Conservation (phyloP, 1,284 basidiomycete species). For the Porogramme epimiltina region DNA sequence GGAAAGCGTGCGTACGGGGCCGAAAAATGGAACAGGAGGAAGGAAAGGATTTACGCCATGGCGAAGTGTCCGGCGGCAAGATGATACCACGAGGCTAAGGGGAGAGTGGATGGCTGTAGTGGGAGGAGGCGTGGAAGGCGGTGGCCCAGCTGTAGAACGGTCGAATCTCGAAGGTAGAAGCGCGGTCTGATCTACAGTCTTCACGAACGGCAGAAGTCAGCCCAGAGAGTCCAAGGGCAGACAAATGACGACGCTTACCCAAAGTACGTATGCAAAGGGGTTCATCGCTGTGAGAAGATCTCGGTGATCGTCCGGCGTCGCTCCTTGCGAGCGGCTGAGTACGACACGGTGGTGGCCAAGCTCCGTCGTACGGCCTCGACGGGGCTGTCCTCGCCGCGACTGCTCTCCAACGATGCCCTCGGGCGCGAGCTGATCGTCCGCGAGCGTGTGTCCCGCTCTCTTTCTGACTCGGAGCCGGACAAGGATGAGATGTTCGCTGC, state of each 20-base stretch:
- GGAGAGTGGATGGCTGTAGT: background rate
- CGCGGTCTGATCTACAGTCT: constrained; percentile 17
- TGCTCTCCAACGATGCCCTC: constrained; percentile 48
- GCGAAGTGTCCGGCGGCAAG: constrained; percentile 17
- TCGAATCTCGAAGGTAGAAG: background rate
- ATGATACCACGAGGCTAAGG: constrained; percentile 1
- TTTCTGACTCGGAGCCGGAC: constrained; percentile 60
- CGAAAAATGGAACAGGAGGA: constrained; percentile 16
- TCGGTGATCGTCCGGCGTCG: constrained; percentile 52
- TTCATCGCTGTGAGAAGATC: constrained; percentile 39
- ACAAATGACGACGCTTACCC: constrained; percentile 8
- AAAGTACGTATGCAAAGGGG: constrained; percentile 5
- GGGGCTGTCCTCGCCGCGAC: constrained; percentile 37
- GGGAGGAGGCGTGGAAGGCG: constrained; percentile 1
- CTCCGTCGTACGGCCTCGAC: constrained; percentile 27
- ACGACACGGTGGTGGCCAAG: constrained; percentile 38
- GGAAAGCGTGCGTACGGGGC: constrained; percentile 8
- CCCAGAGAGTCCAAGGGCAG: too few species aligned
- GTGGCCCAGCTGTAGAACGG: background rate
- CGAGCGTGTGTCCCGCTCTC: constrained; percentile 38
- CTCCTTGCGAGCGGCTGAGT: constrained; percentile 40
- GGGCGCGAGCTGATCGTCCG: constrained; percentile 43
- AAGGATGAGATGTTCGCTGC: constrained; percentile 30
- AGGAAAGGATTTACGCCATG: constrained; percentile 2
- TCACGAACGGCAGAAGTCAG: background rate